Conservation (phyloP, 2,329 filamentous ascomycete species). For the Fusarium virguliforme region DNA sequence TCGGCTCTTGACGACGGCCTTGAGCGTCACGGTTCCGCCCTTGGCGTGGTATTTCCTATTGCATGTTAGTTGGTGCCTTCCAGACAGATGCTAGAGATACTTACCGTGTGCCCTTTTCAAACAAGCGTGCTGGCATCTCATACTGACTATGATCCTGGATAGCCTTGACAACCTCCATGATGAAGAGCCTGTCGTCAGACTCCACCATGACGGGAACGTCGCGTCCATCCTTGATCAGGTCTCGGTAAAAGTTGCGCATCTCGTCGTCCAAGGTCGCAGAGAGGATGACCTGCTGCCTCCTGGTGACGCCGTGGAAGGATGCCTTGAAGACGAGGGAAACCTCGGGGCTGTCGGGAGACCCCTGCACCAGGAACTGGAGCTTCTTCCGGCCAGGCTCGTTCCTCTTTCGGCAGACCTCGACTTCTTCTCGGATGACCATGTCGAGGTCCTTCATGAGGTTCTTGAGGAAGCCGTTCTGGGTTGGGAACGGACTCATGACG, state of each 20-base stretch:
- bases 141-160: background rate
- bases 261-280: conserved; percentile 29
- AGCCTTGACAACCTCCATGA: conserved; percentile 6
- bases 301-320: conserved; percentile 55
- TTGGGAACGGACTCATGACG: conserved; percentile 64
- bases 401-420: conserved; percentile 53
- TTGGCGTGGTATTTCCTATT: conserved; percentile 40
- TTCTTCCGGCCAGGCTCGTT: conserved; percentile 55
- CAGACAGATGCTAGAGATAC: rapidly evolving
- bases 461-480: conserved; percentile 58
- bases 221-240: background rate
- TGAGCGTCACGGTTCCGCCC: conserved; percentile 47
- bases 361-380: conserved; percentile 60
- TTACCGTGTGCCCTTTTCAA: conserved; percentile 31
- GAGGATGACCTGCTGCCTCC: conserved; percentile 57
- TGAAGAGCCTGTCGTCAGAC: background rate
- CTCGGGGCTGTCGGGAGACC: conserved; percentile 54
- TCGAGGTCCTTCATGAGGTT: conserved; percentile 56
- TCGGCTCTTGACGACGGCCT: conserved; percentile 52
- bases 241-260: conserved; percentile 10
- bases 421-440: conserved; percentile 52
- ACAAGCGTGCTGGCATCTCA: conserved; percentile 2
- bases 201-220: conserved; percentile 42
- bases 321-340: conserved; percentile 59
- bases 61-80: background rate